Conservation (phyloP, 139 green algal genomes). For the Picochlorum sp. region DNA sequence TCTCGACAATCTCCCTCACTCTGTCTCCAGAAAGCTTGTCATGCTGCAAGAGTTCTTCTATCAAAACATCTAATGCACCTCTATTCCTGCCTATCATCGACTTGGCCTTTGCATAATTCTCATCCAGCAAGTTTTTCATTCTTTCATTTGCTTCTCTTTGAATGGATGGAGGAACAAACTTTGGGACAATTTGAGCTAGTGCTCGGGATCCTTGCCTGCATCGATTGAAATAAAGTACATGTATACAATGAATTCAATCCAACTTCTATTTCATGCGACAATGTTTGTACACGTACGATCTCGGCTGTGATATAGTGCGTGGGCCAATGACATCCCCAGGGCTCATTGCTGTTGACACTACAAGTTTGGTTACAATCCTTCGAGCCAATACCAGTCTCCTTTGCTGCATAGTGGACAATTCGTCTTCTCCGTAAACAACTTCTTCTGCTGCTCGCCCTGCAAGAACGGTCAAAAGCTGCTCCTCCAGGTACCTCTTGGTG, state of each 20-base stretch:
- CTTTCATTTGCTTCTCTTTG: constrained; percentile 18
- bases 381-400: constrained; percentile 36
- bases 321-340: constrained; percentile 14
- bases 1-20: constrained; percentile 33
- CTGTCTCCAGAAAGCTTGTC: constrained; percentile 16
- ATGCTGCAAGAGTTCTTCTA: constrained; percentile 8
- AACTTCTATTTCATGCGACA: not conserved
- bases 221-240: not conserved
- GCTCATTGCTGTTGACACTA: constrained; percentile 33
- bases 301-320: constrained; percentile 7
- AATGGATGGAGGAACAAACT: constrained; percentile 7
- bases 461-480: constrained; percentile 66
- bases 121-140: constrained; percentile 50
- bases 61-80: constrained; percentile 33
- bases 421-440: constrained; percentile 41
- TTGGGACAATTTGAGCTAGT: constrained; percentile 11
- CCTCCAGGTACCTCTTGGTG: constrained; percentile 59
- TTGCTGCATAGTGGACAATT: constrained; percentile 55
- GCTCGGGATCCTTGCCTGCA: not conserved
- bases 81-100: constrained; percentile 45
- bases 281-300: constrained; percentile 14
- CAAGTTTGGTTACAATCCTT: constrained; percentile 44
- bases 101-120: constrained; percentile 37
- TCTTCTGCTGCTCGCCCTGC: constrained; percentile 56
- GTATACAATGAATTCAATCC: not conserved